phyloP scores from a whole-genome alignment of 140 eudicot genomes.

The Anethum foeniculum region DNA sequence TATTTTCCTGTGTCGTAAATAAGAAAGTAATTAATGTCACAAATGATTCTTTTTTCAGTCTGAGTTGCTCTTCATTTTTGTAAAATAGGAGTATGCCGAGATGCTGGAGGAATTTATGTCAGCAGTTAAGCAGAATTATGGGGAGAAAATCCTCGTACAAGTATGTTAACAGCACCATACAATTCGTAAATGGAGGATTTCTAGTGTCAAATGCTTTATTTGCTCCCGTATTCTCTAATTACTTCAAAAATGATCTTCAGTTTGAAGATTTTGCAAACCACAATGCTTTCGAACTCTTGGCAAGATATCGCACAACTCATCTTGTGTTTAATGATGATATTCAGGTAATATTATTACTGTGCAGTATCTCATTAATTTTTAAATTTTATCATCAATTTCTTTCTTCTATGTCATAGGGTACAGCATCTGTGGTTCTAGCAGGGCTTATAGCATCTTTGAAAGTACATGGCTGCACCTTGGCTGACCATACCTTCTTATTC shows the following conservation, averaged over 20 bases:
- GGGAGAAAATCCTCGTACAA: constrained; percentile 45
- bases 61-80: constrained; percentile 1
- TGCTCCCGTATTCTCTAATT: background rate
- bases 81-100: constrained; percentile 34
- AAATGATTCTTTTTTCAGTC: background rate
- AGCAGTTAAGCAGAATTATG: constrained; percentile 45
- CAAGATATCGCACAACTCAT: constrained; percentile 13
- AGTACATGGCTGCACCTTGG: constrained; percentile 32
- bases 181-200: background rate
- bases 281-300: constrained; percentile 13
- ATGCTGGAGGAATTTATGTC: constrained; percentile 39
- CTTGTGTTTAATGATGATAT: constrained; percentile 14
- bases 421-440: constrained; percentile 52
- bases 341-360: constrained; percentile 7
- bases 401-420: constrained; percentile 28
- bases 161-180: constrained; percentile 1
- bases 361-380: background rate
- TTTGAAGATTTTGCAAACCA: constrained; percentile 16
- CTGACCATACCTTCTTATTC: constrained; percentile 41
- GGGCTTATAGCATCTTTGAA: constrained; percentile 40
- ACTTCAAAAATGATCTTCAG: background rate
- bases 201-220: background rate
- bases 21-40: background rate
- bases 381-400: background rate
- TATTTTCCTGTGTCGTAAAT: background rate